phyloP scores from a whole-genome alignment of 2,329 filamentous ascomycete species.

The Parasarocladium wereldwijsianum region DNA sequence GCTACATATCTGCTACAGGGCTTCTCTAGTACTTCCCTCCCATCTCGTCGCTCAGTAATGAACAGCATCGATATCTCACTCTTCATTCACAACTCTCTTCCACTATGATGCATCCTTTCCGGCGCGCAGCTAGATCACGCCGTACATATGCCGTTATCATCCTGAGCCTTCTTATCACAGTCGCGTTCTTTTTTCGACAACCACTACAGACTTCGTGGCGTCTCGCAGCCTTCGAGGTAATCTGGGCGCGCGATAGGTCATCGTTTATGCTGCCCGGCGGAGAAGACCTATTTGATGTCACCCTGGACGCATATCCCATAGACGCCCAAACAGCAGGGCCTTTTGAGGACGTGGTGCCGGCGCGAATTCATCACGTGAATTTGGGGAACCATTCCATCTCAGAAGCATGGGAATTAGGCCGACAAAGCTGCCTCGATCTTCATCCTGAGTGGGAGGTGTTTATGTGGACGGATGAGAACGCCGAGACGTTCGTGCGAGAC shows the following conservation, averaged over 20 bases:
- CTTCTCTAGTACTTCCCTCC: too few species aligned
- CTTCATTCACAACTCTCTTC: too few species aligned
- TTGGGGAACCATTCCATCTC: conserved; percentile 12
- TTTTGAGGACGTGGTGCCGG: conserved; percentile 16
- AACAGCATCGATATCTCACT: too few species aligned
- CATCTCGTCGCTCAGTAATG: too few species aligned
- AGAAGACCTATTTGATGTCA: conserved; percentile 17
- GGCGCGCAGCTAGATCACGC: too few species aligned
- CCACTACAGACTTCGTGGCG: conserved; percentile 14
- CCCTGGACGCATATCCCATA: conserved; percentile 16
- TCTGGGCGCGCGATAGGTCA: conserved; percentile 11
- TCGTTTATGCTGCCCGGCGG: conserved; percentile 14
- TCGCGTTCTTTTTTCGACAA: conserved; percentile 8
- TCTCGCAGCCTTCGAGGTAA: conserved; percentile 13
- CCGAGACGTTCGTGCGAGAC: conserved; percentile 50
- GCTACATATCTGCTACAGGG: too few species aligned
- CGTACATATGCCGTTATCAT: too few species aligned
- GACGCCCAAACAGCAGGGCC: conserved; percentile 14
- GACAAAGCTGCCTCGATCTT: conserved; percentile 17
- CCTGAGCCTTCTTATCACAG: background rate
- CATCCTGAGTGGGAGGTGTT: conserved; percentile 18
- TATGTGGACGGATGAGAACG: conserved; percentile 58
- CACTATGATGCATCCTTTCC: too few species aligned
- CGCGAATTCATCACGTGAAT: conserved; percentile 20
- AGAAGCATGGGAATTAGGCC: conserved; percentile 14